Conservation (phyloP, 495 filamentous ascomycete species). For the Aspergillus carlsbadensis region DNA sequence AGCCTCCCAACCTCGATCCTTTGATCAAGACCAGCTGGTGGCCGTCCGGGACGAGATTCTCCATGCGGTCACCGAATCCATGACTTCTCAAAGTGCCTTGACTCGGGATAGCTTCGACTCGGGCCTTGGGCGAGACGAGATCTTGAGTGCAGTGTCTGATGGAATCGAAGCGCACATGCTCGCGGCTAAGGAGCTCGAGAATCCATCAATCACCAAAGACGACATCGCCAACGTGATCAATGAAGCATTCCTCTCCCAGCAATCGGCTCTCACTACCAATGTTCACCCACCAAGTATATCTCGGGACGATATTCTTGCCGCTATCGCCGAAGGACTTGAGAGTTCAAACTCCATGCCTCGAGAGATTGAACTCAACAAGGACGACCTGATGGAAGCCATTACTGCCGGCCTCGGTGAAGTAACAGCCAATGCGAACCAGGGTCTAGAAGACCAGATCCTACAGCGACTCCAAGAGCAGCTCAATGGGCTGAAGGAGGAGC, state of each 20-base stretch:
- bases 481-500: conserved; percentile 69
- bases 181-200: conserved; percentile 35
- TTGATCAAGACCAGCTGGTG: conserved; percentile 32
- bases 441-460: conserved; percentile 64
- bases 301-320: conserved; percentile 53
- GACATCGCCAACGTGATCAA: conserved; percentile 56
- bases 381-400: conserved; percentile 67
- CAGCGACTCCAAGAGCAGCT: conserved; percentile 72
- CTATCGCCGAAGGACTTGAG: conserved; percentile 57
- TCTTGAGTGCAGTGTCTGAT: conserved; percentile 43
- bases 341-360: conserved; percentile 46
- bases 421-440: conserved; percentile 43
- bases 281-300: conserved; percentile 39
- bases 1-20: conserved; percentile 20
- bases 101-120: conserved; percentile 48
- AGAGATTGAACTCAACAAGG: conserved; percentile 61
- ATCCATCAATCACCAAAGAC: conserved; percentile 42
- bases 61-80: conserved; percentile 36
- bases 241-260: conserved; percentile 51
- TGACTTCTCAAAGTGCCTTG: conserved; percentile 44
- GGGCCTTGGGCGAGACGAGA: conserved; percentile 48
- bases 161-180: conserved; percentile 43
- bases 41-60: conserved; percentile 42
- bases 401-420: conserved; percentile 57
- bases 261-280: conserved; percentile 33